Base-by-base conservation (phyloP, 495 filamentous ascomycete species). In the Annulohypoxylon moriforme region DNA sequence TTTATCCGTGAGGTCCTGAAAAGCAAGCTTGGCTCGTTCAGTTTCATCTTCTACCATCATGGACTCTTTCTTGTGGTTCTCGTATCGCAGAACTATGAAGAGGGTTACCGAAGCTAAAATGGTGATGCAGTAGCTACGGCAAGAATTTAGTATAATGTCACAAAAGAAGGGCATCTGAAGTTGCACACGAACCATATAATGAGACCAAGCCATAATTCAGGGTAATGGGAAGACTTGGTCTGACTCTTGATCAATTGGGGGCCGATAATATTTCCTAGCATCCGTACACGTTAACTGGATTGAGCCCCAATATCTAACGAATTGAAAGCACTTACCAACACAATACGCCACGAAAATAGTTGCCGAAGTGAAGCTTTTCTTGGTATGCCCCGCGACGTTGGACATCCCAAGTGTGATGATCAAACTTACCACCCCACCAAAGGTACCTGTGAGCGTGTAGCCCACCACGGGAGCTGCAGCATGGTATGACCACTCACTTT, bases 331-430 rank as follows among this genome's bases (percentile, higher is more conserved):
- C 71, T 64, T 71, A 16, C 91, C 91, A 2, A 93, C 88, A 53
- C 89, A 90, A 75, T 93, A 93, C 0, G 89, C 90, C 0, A 92
- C 89, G 67, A 93, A 94, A 27, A 92, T 90, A 1, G 88, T 88
- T 0, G 89, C 88, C 0, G 90, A 89, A 83, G 89, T 93, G 67
- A 89, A 84, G 61, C 87, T 89, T 81, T 93, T 93, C 78, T 95
- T 95, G 6, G 91, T 94, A 16, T 90, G 87, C 0, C 92, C 92
- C 0, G 91, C 92, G 0, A 94, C 87, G 69, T 94, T 93, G 16
- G 86, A 85, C 76, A 91, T 91, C 0, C 90, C 90, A 1, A 92
- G 70, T 0, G 86, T 88, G 60, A 93, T 90, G 47, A 88, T 88
- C 29, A 93, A 78, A 27, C 84, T 88, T 0, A 90, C 89, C 0